Conservation (phyloP, 1,284 basidiomycete species). For the Thecaphora frezii region DNA sequence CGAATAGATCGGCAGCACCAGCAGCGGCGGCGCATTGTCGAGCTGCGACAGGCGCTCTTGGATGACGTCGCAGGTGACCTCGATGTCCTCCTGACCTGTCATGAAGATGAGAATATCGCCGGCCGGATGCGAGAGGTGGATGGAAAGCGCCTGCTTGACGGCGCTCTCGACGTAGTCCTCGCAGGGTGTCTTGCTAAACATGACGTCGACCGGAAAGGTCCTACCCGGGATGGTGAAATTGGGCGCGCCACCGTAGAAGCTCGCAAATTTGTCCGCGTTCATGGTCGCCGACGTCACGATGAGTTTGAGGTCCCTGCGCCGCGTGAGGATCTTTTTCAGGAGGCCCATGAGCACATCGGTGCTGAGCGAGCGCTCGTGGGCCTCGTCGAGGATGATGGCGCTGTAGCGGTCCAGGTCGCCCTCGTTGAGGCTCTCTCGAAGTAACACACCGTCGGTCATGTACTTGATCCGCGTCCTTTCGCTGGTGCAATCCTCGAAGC, state of each 20-base stretch:
- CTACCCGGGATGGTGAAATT: constrained; percentile 94
- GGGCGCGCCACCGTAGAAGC: constrained; percentile 88
- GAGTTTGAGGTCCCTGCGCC: constrained; percentile 87
- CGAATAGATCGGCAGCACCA: constrained; percentile 90
- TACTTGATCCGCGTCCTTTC: constrained; percentile 63
- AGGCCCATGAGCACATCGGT: constrained; percentile 99
- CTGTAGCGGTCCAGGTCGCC: constrained; percentile 84
- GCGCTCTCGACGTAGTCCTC: constrained; percentile 98
- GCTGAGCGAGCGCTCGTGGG: constrained; percentile 94
- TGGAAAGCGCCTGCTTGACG: constrained; percentile 94
- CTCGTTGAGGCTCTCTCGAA: constrained; percentile 97
- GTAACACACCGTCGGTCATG: constrained; percentile 97
- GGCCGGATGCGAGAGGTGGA: constrained; percentile 90
- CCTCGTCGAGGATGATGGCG: constrained; percentile 97
- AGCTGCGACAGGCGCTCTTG: constrained; percentile 74
- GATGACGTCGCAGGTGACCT: constrained; percentile 92
- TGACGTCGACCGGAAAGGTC: constrained; percentile 92
- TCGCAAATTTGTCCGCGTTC: constrained; percentile 94
- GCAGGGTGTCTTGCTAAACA: constrained; percentile 91
- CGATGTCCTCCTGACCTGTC: constrained; percentile 98
- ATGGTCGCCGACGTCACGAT: constrained; percentile 99
- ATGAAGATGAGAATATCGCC: constrained; percentile 93
- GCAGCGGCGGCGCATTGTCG: constrained; percentile 68
- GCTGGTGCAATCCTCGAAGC: constrained; percentile 93
- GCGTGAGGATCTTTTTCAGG: constrained; percentile 72